phyloP scores from a whole-genome alignment of 495 filamentous ascomycete genomes.

The Durotheca rogersii region DNA sequence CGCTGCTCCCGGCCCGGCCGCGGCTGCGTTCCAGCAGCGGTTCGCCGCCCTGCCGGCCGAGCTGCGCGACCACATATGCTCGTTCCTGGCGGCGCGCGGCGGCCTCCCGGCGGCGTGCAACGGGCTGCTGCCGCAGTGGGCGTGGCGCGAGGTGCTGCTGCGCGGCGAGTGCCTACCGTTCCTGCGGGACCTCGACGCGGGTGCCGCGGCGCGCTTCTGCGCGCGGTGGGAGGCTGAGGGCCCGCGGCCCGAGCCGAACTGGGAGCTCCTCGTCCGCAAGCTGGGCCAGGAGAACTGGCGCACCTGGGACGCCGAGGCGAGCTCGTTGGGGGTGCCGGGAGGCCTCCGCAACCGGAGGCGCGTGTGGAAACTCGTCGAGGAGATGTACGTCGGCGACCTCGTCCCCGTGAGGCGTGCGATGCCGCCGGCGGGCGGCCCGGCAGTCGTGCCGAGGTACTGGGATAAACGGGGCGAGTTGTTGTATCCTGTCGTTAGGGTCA shows the following conservation, averaged over 20 bases:
- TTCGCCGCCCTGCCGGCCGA: conserved; percentile 7
- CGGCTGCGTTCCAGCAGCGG: background rate
- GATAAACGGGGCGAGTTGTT: conserved; percentile 1
- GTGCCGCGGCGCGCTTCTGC: conserved; percentile 5
- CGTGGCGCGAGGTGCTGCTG: conserved; percentile 17
- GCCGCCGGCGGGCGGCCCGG: background rate
- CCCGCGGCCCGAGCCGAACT: conserved; percentile 8
- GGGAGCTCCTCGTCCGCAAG: conserved; percentile 21
- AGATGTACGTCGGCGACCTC: conserved; percentile 18
- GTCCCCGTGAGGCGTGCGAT: conserved; percentile 6
- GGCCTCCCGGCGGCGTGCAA: conserved; percentile 11
- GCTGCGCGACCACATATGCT: conserved; percentile 8
- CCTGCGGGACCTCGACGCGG: conserved; percentile 1
- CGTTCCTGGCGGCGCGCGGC: conserved; percentile 3
- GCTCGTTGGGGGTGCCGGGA: conserved; percentile 13
- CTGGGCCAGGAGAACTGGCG: conserved; percentile 17
- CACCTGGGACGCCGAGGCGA: conserved; percentile 17
- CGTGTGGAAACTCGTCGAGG: conserved; percentile 10
- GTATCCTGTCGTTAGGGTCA: conserved; percentile 8
- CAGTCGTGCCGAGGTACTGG: conserved; percentile 16
- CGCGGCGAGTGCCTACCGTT: conserved; percentile 8
- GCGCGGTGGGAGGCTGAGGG: background rate
- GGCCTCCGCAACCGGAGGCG: conserved; percentile 13
- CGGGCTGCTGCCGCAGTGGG: conserved; percentile 8
- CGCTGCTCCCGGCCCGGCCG: background rate